Base-by-base conservation (phyloP, 2,329 filamentous ascomycete genomes). In the Mycosphaerelloides madeirae region DNA sequence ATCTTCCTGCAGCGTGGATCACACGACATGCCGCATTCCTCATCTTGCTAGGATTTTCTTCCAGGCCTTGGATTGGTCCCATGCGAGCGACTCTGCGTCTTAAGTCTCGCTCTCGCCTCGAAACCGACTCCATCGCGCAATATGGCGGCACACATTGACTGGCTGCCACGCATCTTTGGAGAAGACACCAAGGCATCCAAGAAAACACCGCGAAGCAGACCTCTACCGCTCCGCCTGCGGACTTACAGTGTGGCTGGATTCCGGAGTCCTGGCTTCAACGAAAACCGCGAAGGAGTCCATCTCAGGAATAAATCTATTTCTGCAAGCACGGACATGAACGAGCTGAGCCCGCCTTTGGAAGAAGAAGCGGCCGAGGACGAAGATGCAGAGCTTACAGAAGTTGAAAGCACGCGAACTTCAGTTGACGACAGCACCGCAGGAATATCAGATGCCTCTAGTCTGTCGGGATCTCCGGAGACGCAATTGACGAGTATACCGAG, bases 351-450 rank as follows among this genome's bases (percentile, higher is more conserved):
- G 19, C 35, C 42, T 18, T 50, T 70, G 72, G 45, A 77, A 78
- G 1, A 72, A 68, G 4, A 67, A 42, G 69, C 54, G 65, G 70
- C 54, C 74, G 73, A 57, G 78, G 68, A 53, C n/a, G 36, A 33
- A 7, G 29, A 32, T 14, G 31, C 16, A 2, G 33, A 41, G 11
- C 28, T 18, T 28, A 31, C 14, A 16, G 33, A 36, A 16, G 31
- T 28, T 12, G 38, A 41, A 6, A 51, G 46, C 31, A 43, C 45
- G 14, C 29, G 48, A 19, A 44, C 38, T 12, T 53, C 50, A 7
- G 12, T 55, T 14, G 50, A 55, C 18, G 46, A 41, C 12, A 43
- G 25, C 22, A 13, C 15, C 15, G 42, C 38, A 18, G 36, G 34
- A n/a, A 20, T 43, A 14, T 47, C 47, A 15, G 45, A 55, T 34